Conservation (phyloP, 352 stramenopile genomes). For the Phytophthora europaea region DNA sequence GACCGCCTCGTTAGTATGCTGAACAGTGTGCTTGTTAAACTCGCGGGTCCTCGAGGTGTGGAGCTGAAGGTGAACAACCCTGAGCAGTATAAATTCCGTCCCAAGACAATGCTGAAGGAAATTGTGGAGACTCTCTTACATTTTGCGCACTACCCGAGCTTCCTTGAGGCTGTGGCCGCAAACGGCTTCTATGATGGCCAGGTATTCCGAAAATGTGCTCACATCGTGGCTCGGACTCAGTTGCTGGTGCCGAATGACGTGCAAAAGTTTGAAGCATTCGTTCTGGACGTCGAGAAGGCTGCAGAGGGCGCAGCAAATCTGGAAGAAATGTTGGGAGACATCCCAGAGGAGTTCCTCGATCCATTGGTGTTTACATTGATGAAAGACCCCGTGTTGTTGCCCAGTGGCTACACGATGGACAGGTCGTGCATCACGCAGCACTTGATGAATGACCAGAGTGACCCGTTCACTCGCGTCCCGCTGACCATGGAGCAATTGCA, state of each 20-base stretch:
- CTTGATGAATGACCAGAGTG: slow-evolving; percentile 96
- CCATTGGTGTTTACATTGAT: slow-evolving; percentile 97
- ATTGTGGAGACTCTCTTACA: slow-evolving; percentile 96
- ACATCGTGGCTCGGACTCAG: slow-evolving; percentile 77
- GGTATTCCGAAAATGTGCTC: slow-evolving; percentile 79
- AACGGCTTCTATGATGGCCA: slow-evolving; percentile 89
- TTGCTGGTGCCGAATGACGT: slow-evolving; percentile 57
- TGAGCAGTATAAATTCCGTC: slow-evolving; percentile 98
- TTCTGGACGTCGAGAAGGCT: slow-evolving; percentile 58
- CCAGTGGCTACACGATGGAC: slow-evolving; percentile 94
- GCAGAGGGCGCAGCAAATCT: slow-evolving; percentile 58
- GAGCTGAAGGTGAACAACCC: slow-evolving; percentile 98
- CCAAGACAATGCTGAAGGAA: slow-evolving; percentile 97
- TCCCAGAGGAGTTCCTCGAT: slow-evolving; percentile 97
- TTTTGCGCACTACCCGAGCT: slow-evolving; percentile 93
- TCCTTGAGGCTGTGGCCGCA: slow-evolving; percentile 92
- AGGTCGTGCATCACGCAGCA: slow-evolving; percentile 96
- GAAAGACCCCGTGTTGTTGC: slow-evolving; percentile 96
- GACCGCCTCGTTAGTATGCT: slow-evolving; percentile 97
- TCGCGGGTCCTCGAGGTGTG: slow-evolving; percentile 93
- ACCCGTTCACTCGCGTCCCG: slow-evolving; percentile 97
- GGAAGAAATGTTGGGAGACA: slow-evolving; percentile 91
- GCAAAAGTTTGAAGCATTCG: slow-evolving; percentile 69
- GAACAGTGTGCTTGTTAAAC: slow-evolving; percentile 96
- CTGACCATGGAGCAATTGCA: slow-evolving; percentile 80